A percentile compares a stretch with the other conserved stretches of the same genome.
Conservation (phyloP, 345 rosid species). For the Orychophragmus violaceus region DNA sequence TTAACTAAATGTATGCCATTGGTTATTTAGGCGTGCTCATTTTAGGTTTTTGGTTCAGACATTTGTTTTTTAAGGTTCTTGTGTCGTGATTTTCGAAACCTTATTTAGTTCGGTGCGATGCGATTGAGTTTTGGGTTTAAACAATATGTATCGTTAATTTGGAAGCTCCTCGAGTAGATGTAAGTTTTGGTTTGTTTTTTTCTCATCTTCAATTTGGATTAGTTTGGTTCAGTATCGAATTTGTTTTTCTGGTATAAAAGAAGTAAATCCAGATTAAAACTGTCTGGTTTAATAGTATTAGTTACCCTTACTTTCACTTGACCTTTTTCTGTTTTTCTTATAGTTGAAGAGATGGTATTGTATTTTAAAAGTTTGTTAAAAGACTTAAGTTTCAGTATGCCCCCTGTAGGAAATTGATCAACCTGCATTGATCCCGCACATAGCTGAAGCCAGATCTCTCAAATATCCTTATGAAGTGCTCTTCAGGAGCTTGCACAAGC, state of each 20-base stretch:
- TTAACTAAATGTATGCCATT: background rate
- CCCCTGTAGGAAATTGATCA: constrained; percentile 87
- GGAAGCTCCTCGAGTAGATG: background rate
- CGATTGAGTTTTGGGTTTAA: background rate
- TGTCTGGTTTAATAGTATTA: background rate
- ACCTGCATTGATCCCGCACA: constrained; percentile 97
- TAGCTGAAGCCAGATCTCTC: constrained; percentile 91
- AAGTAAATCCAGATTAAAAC: background rate
- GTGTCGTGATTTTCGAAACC: background rate
- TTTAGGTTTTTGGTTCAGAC: too few species aligned
- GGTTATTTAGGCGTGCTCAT: background rate
- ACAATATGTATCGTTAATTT: background rate
- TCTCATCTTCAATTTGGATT: too few species aligned
- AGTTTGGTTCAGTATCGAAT: too few species aligned
- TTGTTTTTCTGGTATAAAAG: background rate
- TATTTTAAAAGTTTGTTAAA: background rate
- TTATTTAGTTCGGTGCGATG: background rate
- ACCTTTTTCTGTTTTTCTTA: too few species aligned
- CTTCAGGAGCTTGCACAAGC: constrained; percentile 91
- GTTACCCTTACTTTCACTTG: too few species aligned
- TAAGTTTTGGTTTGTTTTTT: background rate
- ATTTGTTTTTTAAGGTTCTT: background rate
- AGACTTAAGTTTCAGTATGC: constrained; percentile 15
- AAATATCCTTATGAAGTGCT: constrained; percentile 98
- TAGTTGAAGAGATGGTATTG: background rate